Evolutionary conservation across 805 yeast genomes (phyloP).

Genomic region (Torulaspora microellipsoides): DNA sequence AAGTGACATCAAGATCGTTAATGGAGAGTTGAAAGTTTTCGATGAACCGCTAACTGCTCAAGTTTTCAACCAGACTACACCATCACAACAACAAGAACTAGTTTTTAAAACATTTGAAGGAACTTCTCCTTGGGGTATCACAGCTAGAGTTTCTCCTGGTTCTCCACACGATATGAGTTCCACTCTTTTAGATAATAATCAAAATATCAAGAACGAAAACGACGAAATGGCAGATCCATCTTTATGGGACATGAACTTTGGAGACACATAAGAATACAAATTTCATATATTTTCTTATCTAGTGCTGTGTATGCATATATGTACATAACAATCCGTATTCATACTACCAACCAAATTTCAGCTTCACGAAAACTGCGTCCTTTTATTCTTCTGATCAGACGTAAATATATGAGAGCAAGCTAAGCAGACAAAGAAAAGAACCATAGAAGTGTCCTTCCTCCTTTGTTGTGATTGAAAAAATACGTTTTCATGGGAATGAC

Average conservation of each 20-base stretch:
- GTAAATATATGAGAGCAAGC: conserved; percentile 70
- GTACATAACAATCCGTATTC: background rate
- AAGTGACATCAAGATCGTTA: conserved; percentile 6
- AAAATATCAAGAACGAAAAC: conserved; percentile 1
- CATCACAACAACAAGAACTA: conserved; percentile 1
- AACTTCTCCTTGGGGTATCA: background rate
- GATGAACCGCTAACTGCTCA: background rate
- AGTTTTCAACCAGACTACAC: background rate
- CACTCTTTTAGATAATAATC: background rate
- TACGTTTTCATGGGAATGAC: conserved; percentile 85
- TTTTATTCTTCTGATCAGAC: conserved; percentile 35
- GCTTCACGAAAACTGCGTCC: conserved; percentile 29
- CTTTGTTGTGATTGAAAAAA: conserved; percentile 96
- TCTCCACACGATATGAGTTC: too few relatives aligned
- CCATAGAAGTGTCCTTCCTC: conserved; percentile 93
- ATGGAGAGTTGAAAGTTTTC: conserved; percentile 5
- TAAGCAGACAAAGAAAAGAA: conserved; percentile 85
- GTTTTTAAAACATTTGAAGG: background rate
- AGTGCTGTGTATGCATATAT: conserved; percentile 6
- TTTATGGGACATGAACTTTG: conserved; percentile 12
- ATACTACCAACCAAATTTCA: conserved; percentile 4
- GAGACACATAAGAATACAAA: conserved; percentile 1
- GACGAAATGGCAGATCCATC: conserved; percentile 6
- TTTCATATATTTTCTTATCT: conserved; percentile 2
- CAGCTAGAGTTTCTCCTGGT: too few relatives aligned